phyloP scores from a whole-genome alignment of 1,284 basidiomycete genomes.

The Coniophora puteana region DNA sequence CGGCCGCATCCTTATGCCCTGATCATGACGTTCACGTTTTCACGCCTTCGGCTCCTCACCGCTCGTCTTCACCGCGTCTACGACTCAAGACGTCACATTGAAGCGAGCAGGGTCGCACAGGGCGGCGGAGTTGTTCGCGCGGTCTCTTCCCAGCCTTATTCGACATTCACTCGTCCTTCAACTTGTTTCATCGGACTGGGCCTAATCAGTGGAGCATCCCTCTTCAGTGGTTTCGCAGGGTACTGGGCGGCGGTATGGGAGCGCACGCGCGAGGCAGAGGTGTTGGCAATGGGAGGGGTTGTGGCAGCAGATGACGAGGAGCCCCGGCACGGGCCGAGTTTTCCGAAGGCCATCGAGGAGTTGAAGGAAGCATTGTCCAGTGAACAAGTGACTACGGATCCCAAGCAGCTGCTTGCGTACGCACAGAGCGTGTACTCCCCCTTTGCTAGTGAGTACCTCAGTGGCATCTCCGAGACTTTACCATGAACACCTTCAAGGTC shows the following conservation, averaged over 20 bases:
- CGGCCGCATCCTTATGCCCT: neutral
- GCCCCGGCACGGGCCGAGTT: conserved; percentile 3
- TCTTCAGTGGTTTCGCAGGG: conserved; percentile 6
- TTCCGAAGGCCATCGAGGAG: conserved; percentile 10
- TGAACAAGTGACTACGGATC: conserved; percentile 10
- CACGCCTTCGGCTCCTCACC: conserved; percentile 8
- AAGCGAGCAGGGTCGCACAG: conserved; percentile 1
- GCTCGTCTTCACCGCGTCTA: conserved; percentile 3
- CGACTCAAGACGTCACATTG: too few relatives aligned
- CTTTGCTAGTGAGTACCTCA: conserved; percentile 6
- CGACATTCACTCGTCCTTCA: neutral
- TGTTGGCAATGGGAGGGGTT: neutral
- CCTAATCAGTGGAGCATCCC: conserved; percentile 7
- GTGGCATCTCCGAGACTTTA: neutral
- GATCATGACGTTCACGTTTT: conserved; percentile 9
- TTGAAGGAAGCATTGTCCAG: conserved; percentile 7
- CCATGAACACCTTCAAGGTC: conserved; percentile 25
- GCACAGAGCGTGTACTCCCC: conserved; percentile 13
- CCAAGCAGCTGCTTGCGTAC: conserved; percentile 11
- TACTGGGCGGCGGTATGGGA: neutral
- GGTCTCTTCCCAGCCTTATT: neutral
- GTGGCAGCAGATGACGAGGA: neutral
- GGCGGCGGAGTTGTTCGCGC: neutral
- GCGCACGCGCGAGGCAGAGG: neutral
- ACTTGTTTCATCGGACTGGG: neutral